phyloP scores from a whole-genome alignment of 768 basidiomycete species.

The Aureoboletus auriporus region DNA sequence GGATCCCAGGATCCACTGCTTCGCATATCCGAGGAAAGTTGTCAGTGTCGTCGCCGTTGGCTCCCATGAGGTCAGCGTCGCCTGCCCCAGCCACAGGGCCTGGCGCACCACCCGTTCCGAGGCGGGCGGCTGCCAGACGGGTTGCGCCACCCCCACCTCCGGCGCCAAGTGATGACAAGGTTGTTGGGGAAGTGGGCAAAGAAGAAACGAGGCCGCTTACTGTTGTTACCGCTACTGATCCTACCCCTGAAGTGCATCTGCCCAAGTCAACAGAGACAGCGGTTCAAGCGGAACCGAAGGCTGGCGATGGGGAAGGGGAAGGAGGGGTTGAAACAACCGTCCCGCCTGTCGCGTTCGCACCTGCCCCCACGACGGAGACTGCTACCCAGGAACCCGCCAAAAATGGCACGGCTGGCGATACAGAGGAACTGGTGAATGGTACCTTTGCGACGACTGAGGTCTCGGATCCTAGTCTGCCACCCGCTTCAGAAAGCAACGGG shows the following conservation, averaged over 20 bases:
- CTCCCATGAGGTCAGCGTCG: conserved; percentile 34
- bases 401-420: neutral
- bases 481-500: conserved; percentile 1
- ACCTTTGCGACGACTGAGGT: neutral
- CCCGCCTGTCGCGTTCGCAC: neutral
- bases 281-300: conserved; percentile 2
- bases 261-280: neutral
- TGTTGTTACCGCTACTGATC: neutral
- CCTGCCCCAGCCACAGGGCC: conserved; percentile 24
- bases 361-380: neutral
- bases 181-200: neutral
- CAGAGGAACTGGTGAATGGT: neutral
- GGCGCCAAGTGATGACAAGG: neutral
- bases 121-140: conserved; percentile 57
- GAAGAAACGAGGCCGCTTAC: conserved; percentile 1
- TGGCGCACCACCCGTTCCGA: conserved; percentile 55
- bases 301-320: neutral
- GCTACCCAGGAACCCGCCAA: too few relatives aligned
- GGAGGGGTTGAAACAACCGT: neutral
- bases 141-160: conserved; percentile 26
- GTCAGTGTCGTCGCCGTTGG: conserved; percentile 25
- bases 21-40: conserved; percentile 15
- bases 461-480: neutral
- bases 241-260: neutral
- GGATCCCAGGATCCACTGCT: conserved; percentile 2